Evolutionary conservation across 2,329 filamentous ascomycete species (phyloP), one percentile per base, ranked within the genome.

Genomic region (Alternaria triticimaculans): DNA sequence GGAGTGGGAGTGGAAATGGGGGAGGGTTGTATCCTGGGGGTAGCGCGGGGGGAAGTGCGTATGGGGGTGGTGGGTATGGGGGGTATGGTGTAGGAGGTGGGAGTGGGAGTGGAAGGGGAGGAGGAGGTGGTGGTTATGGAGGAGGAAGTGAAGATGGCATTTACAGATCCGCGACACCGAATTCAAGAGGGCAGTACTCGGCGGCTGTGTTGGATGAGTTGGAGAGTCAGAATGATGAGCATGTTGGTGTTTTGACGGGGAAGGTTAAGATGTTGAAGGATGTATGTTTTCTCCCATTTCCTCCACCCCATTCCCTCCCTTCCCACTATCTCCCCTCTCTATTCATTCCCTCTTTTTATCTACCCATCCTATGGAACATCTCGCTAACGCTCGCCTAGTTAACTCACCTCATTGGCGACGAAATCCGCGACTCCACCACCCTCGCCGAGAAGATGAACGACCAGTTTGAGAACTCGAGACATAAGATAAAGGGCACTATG

Each of bases 371-470:
- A 33, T 23, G 28, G 12, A 20, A 14, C 4, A 3, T n/a, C 5
- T 3, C 5, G 37, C 55, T 58, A 59, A 58, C 14, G 3, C 1
- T 20, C 0, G 1, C 0, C 5, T 25, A 76, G 92, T 91, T 99
- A 84, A 97, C 94, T 1, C 83, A 93, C 41, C 93, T 94, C 6
- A 99, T 99, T 70, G 96, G 96, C 68, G 93, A 96, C 76, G 96
- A 98, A 82, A 98, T 98, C 75, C 89, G 95, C 72, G 92, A 97
- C 67, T 96, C 92, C 14, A 92, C 93, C 3, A 90, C 92, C 2
- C 86, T 98, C 5, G 92, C 94, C 3, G 93, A 97, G 73, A 95
- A 94, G 82, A 97, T 99, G 90, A 98, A 98, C 80, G 93, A 97
- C 76, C 88, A 89, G 6, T 99, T 98, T 78, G 95, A 98, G 78